Percentiles rank a stretch among this genome's conserved stretches.
Evolutionary conservation across 1,284 basidiomycete genomes (phyloP).

Genomic region (Earliella scabrosa): DNA sequence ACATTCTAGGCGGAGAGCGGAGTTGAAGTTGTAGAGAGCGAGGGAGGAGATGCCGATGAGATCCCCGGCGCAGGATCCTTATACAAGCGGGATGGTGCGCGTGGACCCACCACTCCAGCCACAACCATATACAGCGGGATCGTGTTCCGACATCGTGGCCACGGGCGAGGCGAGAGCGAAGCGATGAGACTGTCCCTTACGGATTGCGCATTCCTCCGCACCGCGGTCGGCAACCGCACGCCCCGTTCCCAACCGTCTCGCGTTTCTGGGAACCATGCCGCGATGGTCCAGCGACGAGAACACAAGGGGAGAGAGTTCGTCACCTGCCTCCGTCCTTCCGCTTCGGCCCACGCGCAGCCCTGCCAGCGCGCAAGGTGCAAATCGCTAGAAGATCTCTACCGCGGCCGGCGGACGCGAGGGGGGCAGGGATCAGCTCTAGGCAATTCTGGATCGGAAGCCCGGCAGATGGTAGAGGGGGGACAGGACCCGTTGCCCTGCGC

Average conservation of each 20-base stretch:
- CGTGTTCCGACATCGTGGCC: slow-evolving; percentile 18
- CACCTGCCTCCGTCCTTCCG: slow-evolving; percentile 15
- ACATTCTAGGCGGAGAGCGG: slow-evolving; percentile 20
- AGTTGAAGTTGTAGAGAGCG: slow-evolving; percentile 17
- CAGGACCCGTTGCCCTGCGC: slow-evolving; percentile 15
- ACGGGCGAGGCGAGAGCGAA: slow-evolving; percentile 22
- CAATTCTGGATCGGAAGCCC: slow-evolving; percentile 11
- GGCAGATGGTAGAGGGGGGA: neutral
- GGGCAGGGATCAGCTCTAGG: slow-evolving; percentile 18
- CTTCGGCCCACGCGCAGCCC: slow-evolving; percentile 13
- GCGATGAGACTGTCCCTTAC: slow-evolving; percentile 19
- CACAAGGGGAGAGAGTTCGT: slow-evolving; percentile 11
- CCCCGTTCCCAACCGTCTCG: slow-evolving; percentile 15
- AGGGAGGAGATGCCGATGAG: slow-evolving; percentile 19
- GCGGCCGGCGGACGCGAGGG: slow-evolving; percentile 12
- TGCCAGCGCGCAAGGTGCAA: slow-evolving; percentile 16
- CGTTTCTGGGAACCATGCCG: slow-evolving; percentile 12
- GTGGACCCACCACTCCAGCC: slow-evolving; percentile 1
- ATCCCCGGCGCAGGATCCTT: slow-evolving; percentile 13
- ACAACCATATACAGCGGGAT: slow-evolving; percentile 4
- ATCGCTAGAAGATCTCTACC: slow-evolving; percentile 19
- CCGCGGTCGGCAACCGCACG: slow-evolving; percentile 19
- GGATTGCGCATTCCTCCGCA: slow-evolving; percentile 12
- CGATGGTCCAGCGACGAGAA: slow-evolving; percentile 13
- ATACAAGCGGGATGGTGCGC: slow-evolving; percentile 20